phyloP scores from a whole-genome alignment of 345 rosid genomes.

The Melastoma malabathricum region DNA sequence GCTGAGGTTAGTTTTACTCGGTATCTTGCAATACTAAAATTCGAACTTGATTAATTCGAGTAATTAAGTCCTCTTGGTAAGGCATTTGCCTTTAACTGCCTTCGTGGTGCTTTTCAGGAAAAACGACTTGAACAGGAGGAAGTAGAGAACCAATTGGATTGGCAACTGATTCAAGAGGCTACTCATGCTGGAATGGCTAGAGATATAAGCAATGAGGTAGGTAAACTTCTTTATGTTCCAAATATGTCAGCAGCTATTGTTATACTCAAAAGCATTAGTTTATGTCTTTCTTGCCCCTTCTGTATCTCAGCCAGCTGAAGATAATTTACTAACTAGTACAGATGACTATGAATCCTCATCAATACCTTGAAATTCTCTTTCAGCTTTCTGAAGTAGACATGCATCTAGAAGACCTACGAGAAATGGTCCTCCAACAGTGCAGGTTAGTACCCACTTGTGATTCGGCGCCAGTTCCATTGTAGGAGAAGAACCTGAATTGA shows the following conservation, averaged over 20 bases:
- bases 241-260: too few relatives aligned
- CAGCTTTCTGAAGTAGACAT: slow-evolving; percentile 57
- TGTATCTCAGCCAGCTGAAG: too few relatives aligned
- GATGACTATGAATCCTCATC: too few relatives aligned
- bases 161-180: slow-evolving; percentile 54
- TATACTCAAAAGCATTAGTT: too few relatives aligned
- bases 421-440: slow-evolving; percentile 57
- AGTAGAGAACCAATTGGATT: slow-evolving; percentile 42
- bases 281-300: too few relatives aligned
- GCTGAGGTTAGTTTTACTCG: slow-evolving; percentile 41
- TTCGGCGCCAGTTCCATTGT: too few relatives aligned
- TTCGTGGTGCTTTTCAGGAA: slow-evolving; percentile 21
- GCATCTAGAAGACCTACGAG: slow-evolving; percentile 58
- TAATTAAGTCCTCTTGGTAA: background rate
- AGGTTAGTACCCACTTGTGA: slow-evolving; percentile 23
- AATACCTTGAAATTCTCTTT: background rate
- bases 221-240: slow-evolving; percentile 9
- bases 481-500: too few relatives aligned
- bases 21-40: background rate
- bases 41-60: background rate
- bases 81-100: background rate
- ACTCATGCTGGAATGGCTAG: slow-evolving; percentile 57
- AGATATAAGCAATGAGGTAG: slow-evolving; percentile 61
- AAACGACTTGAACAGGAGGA: slow-evolving; percentile 55
- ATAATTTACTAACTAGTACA: too few relatives aligned